These are phyloP conservation scores for Wallacemonas collosoma DNA, from an alignment of 208 protist genomes.

Conservation along the genomic window DNA sequence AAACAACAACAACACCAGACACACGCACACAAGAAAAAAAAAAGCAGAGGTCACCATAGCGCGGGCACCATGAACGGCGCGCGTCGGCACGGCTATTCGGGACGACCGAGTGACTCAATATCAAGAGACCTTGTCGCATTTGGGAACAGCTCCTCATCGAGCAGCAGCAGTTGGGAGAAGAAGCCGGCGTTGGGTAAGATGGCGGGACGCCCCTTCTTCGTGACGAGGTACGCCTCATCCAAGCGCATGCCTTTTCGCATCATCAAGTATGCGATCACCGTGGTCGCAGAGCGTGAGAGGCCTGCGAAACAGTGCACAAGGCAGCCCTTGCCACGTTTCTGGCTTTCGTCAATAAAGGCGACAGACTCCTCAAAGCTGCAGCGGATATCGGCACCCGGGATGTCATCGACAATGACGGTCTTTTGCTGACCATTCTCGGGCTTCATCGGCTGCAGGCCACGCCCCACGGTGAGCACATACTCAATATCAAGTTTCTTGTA, in stretches of 20 bases:
- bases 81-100: neutral
- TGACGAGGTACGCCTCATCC: conserved; percentile 81
- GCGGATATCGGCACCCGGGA: conserved; percentile 77
- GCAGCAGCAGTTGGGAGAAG: conserved; percentile 71
- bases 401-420: conserved; percentile 85
- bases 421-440: conserved; percentile 71
- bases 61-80: no score
- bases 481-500: conserved; percentile 83
- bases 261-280: conserved; percentile 90
- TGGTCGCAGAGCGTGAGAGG: conserved; percentile 87
- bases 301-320: conserved; percentile 92
- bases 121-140: conserved; percentile 50
- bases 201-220: conserved; percentile 71
- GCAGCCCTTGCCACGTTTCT: conserved; percentile 51
- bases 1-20: conserved; percentile 14
- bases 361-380: conserved; percentile 77
- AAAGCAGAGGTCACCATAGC: neutral
- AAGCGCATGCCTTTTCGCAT: conserved; percentile 80
- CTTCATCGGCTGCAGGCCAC: conserved; percentile 66
- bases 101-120: conserved; percentile 50
- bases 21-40: conserved; percentile 14
- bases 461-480: conserved; percentile 82
- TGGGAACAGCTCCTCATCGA: conserved; percentile 70
- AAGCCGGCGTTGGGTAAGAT: conserved; percentile 88
- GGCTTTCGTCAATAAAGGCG: conserved; percentile 81